These are phyloP conservation scores for Ostreobium quekettii DNA, from an alignment of 139 green algal species.

Conservation along the genomic window DNA sequence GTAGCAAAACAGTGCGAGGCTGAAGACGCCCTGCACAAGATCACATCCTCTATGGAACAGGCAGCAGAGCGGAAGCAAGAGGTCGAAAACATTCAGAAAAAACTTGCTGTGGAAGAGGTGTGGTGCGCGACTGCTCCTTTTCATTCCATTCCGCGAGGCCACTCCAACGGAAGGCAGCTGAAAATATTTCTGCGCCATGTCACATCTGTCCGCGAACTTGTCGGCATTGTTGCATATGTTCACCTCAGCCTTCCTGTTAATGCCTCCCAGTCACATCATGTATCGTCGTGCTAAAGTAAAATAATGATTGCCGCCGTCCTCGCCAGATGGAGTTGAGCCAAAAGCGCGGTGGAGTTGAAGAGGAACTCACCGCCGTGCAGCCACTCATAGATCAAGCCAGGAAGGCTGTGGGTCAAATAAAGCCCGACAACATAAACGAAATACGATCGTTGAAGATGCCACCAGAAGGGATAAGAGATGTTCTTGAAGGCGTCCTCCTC, in stretches of 20 bases:
- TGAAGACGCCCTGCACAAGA: constrained; percentile 49
- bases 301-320: too few relatives aligned
- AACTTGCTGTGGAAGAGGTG: constrained; percentile 47
- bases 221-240: too few relatives aligned
- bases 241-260: too few relatives aligned
- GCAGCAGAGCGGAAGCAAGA: constrained; percentile 47
- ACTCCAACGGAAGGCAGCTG: too few relatives aligned
- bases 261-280: too few relatives aligned
- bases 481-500: constrained; percentile 71
- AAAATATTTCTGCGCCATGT: too few relatives aligned
- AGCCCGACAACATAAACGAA: constrained; percentile 76
- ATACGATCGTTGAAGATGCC: constrained; percentile 71
- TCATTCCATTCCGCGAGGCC: too few relatives aligned
- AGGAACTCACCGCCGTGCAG: constrained; percentile 62
- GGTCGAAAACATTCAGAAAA: constrained; percentile 53
- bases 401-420: constrained; percentile 67
- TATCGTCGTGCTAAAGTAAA: too few relatives aligned
- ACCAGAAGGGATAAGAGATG: constrained; percentile 53
- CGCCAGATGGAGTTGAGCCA: background rate
- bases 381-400: constrained; percentile 66
- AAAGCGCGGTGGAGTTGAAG: constrained; percentile 43
- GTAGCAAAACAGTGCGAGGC: constrained; percentile 55
- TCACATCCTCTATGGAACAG: constrained; percentile 43
- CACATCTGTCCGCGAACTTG: too few relatives aligned
- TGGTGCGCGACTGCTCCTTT: background rate